Base-by-base conservation (phyloP, 208 protist genomes). In the Wallacemonas sp. region DNA sequence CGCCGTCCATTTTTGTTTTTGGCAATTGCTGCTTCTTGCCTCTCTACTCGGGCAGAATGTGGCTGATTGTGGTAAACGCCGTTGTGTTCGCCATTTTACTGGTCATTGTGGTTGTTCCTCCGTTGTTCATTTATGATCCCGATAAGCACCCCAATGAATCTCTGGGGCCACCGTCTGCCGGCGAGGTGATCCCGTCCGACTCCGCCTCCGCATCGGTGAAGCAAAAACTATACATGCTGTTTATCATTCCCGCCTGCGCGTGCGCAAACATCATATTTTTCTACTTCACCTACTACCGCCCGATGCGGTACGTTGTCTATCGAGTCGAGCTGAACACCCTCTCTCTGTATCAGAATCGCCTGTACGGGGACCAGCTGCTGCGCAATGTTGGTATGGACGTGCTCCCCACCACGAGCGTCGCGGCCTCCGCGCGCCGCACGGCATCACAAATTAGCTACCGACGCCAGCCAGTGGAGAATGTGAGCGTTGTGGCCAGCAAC, bases 261-360 rank as follows among this genome's bases (percentile, higher is more conserved):
- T 26, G 38, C 32, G 37, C 75, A 2, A 87, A 92, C 53, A 61
- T 60, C 1, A 26, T 89, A 0, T 86, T 82, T 45, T 53, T 92
- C 3, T 95, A 93, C 65, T 78, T 89, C 33, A 73, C 73, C 37
- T 89, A 92, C 69, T 93, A 95, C 64, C 85, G 86, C 4, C 85
- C 78, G 13, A 22, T 93, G 5, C 85, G 86, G 2, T 74, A 76
- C 48, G 67, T 83, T 17, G 78, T 88, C 44, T 93, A 83, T 64
- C 78, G 84, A 3, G 75, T 91, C 38, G 83, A 92, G 54, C 63
- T 78, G 54, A 85, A 83, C 59, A n/a, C 76, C 34, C 58, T 82
- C 12, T 73, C 76, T 15, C 63, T 83, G 13, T 68, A 68, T 0
- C 15, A 73, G 19, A 79, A 66, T 17, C 26, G 70, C 13, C 67